Conservation (phyloP, 768 basidiomycete genomes). For the Clitopilus hobsonii region DNA sequence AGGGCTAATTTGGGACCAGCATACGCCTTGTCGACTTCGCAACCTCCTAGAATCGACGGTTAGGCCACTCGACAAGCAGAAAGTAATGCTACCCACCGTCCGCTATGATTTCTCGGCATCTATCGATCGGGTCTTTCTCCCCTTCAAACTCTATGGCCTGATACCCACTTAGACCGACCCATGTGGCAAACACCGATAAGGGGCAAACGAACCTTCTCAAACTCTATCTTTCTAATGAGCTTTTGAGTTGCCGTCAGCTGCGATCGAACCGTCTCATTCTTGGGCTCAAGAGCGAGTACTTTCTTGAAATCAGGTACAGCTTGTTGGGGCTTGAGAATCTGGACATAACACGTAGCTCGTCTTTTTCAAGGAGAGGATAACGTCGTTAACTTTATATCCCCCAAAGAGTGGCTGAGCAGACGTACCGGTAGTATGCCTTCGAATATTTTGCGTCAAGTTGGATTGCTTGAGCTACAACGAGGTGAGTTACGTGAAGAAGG, state of each 20-base stretch:
- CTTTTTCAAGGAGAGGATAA: constrained; percentile 28
- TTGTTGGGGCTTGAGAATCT: constrained; percentile 81
- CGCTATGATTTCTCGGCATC: constrained; percentile 74
- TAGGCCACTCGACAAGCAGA: not conserved
- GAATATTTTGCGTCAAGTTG: constrained; percentile 84
- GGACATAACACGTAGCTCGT: constrained; percentile 86
- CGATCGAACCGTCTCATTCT: constrained; percentile 72
- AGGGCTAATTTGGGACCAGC: constrained; percentile 65
- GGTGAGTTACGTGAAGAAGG: constrained; percentile 5
- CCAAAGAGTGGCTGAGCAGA: not conserved
- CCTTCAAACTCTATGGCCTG: constrained; percentile 93
- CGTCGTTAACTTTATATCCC: not conserved
- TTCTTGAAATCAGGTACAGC: constrained; percentile 89
- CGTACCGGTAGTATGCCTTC: constrained; percentile 84
- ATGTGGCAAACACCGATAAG: not conserved
- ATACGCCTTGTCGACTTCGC: constrained; percentile 72
- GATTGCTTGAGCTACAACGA: constrained; percentile 69
- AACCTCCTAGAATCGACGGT: constrained; percentile 49
- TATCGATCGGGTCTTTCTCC: constrained; percentile 71
- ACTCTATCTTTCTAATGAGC: constrained; percentile 83
- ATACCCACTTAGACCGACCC: constrained; percentile 1
- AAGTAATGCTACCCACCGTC: constrained; percentile 46
- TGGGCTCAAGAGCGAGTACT: constrained; percentile 78
- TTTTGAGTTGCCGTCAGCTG: constrained; percentile 90
- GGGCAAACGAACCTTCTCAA: constrained; percentile 83